Base-by-base conservation (phyloP, 805 yeast genomes). In the Wickerhamiella spandovensis region DNA sequence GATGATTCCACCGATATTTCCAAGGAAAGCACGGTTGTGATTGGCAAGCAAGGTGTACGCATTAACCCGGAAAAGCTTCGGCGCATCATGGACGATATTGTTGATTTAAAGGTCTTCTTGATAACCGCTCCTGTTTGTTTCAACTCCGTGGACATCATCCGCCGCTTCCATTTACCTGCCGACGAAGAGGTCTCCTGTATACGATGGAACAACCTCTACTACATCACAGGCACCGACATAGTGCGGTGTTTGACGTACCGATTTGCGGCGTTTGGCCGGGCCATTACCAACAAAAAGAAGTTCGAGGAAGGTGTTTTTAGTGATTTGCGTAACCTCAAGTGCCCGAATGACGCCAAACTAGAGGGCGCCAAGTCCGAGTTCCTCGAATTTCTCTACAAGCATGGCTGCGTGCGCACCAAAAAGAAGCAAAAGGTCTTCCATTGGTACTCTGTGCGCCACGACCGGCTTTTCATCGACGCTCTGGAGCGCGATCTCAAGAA, bases 381-480 rank as follows among this genome's bases (percentile, higher is more conserved):
- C 63, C 71, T 90, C 53, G 84, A 82, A 54, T 88, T 90, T 60
- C 70, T 90, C 24, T 87, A 84, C 67, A 84, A 82, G 61, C 85
- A 90, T 63, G 79, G 81, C 55, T 90, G 97, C 63, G 72, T 90
- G 23, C 75, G 95, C 58, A 90, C 98, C 0, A 97, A 90, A 61
- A 90, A 90, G 74, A 90, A 92, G 61, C 98, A 90, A 64, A 90
- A 92, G 62, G 97, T 90, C 43, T 90, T 90, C 64, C 87, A 83
- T 65, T 92, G 97, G 97, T 88, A 84, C 64, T 83, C 89, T 61
- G 97, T 92, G 9, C 92, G 92, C 22, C 97, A 90, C 66, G 95
- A 89, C 62, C 80, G 83, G 62, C 70, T 90, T 43, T 89, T 92
- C 75, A 79, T 87, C 2, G 97, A 92, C 66, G 97, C 97, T 0